Evolutionary conservation across 1,284 basidiomycete genomes (phyloP).

Genomic region (Fomitopsis betulina): DNA sequence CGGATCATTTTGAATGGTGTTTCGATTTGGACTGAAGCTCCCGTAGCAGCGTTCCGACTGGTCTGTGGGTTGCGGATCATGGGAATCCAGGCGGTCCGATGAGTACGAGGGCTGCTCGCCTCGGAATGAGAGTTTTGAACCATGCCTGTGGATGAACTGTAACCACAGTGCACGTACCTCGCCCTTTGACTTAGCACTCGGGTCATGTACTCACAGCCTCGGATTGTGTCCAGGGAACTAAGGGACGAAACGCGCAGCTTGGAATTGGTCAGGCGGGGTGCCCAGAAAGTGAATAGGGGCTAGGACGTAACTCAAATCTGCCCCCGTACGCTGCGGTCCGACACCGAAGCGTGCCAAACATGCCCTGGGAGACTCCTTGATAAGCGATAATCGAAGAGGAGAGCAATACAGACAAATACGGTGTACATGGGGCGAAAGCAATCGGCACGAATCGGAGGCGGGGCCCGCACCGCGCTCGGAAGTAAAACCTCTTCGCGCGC

Average conservation of each 20-base stretch:
- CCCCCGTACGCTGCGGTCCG: background rate
- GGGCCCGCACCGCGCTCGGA: background rate
- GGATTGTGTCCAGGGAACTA: background rate
- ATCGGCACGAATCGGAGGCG: background rate
- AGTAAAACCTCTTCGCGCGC: background rate
- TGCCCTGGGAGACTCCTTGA: background rate
- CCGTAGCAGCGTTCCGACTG: background rate
- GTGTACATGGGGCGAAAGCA: background rate
- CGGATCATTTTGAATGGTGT: background rate
- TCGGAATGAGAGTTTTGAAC: background rate
- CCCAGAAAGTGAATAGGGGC: background rate
- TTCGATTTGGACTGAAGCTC: background rate
- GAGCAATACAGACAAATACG: background rate
- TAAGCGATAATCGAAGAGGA: background rate
- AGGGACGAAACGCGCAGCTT: background rate
- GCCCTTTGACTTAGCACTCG: background rate
- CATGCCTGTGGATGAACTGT: background rate
- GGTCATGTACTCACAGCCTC: background rate
- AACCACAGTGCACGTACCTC: background rate
- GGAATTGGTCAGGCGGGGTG: constrained; percentile 1
- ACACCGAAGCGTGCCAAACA: background rate
- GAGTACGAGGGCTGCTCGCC: background rate
- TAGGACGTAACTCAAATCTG: background rate
- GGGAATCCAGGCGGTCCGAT: background rate
- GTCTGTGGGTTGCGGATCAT: background rate